A percentile compares a stretch with the other conserved stretches of the same genome.
Conservation (phyloP, 2,329 filamentous ascomycete species). For the Trichoderma koningii region DNA sequence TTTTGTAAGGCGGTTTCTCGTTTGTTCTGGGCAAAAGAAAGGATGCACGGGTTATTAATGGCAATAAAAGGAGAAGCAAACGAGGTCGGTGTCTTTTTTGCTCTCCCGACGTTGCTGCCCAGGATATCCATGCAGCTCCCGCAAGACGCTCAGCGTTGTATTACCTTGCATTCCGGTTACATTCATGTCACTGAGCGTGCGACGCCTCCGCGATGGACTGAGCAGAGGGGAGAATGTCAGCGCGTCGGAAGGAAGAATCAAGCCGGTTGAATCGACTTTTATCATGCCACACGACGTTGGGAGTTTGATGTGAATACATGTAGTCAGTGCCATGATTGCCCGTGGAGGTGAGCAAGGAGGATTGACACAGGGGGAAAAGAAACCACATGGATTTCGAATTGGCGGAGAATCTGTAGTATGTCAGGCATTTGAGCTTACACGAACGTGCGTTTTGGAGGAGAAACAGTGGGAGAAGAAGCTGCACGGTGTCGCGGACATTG, state of each 20-base stretch:
- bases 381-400: not conserved
- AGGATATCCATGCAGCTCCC: no score
- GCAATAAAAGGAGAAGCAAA: not conserved
- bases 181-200: no score
- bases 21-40: not conserved
- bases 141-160: not conserved
- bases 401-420: not conserved
- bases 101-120: not conserved
- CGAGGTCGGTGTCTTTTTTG: not conserved
- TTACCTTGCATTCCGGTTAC: not conserved
- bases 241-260: conserved; percentile 3
- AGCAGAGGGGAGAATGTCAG: no score
- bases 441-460: no score
- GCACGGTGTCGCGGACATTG: no score
- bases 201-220: no score
- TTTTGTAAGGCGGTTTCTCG: not conserved
- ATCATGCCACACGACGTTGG: no score
- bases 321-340: no score
- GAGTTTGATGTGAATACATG: no score
- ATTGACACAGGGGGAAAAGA: not conserved
- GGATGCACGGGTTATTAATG: not conserved
- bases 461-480: no score
- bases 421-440: no score
- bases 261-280: not conserved
- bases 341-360: not conserved